Evolutionary conservation across 179 eudicot genomes (phyloP).

Genomic region (Patellifolia procumbens): DNA sequence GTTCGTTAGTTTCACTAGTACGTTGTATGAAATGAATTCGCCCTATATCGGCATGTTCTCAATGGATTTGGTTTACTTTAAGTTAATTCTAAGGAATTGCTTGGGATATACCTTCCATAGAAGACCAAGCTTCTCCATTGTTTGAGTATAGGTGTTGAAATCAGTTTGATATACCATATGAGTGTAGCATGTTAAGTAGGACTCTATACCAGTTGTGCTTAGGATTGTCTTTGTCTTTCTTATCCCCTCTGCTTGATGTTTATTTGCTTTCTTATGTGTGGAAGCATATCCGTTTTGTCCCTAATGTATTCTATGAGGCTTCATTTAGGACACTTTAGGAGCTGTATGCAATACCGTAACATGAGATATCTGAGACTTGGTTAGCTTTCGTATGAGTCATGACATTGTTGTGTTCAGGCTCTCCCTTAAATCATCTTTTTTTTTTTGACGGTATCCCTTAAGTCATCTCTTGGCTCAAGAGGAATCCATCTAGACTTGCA

Average conservation of each 20-base stretch:
- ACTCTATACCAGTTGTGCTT: background rate
- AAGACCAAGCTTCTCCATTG: background rate
- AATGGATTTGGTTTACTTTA: background rate
- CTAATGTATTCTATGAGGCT: no score
- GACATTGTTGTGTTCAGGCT: background rate
- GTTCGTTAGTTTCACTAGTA: background rate
- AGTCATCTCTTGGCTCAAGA: background rate
- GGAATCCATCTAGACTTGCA: background rate
- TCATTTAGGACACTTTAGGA: background rate
- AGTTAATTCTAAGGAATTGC: background rate
- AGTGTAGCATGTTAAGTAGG: background rate
- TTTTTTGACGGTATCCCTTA: no score
- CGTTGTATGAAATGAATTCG: background rate
- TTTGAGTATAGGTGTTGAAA: background rate
- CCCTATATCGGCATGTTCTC: background rate
- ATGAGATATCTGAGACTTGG: background rate
- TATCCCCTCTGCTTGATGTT: background rate
- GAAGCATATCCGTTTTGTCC: no score
- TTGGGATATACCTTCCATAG: background rate
- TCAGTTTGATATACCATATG: background rate
- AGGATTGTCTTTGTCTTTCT: background rate
- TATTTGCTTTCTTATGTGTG: background rate
- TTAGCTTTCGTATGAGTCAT: background rate
- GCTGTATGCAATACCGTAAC: background rate
- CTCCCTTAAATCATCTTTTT: background rate